Percentiles rank a stretch among this genome's conserved stretches.
phyloP scores from a whole-genome alignment of 2,329 filamentous ascomycete species.

The Microdochium bolleyi region DNA sequence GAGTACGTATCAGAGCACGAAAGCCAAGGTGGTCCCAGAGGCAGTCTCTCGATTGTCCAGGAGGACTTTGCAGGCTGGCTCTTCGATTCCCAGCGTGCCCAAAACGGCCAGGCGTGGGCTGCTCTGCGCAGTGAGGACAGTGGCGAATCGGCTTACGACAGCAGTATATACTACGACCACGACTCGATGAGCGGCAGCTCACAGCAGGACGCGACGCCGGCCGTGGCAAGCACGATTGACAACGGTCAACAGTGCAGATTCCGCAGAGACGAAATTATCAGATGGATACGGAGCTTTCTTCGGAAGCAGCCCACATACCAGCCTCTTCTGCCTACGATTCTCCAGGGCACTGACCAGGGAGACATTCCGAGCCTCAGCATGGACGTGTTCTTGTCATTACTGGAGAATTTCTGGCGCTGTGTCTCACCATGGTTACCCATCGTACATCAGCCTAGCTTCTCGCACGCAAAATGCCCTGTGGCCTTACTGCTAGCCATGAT shows the following conservation, averaged over 20 bases:
- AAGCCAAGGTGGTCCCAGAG: background rate
- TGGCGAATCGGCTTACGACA: conserved; percentile 42
- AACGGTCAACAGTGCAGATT: conserved; percentile 36
- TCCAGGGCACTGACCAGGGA: conserved; percentile 27
- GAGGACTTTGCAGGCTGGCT: conserved; percentile 44
- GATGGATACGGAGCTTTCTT: conserved; percentile 33
- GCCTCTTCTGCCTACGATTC: conserved; percentile 11
- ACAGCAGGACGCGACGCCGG: conserved; percentile 33
- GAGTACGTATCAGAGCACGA: background rate
- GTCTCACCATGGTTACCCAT: conserved; percentile 84
- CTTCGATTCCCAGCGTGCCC: conserved; percentile 35
- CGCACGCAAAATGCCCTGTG: conserved; percentile 68
- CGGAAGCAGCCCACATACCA: conserved; percentile 33
- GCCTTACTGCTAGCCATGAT: conserved; percentile 75
- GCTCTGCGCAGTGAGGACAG: conserved; percentile 40
- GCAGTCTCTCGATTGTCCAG: conserved; percentile 17
- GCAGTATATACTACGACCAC: conserved; percentile 41
- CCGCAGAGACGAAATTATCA: conserved; percentile 35
- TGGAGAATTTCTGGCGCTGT: conserved; percentile 80
- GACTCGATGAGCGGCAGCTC: conserved; percentile 40
- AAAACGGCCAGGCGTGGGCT: conserved; percentile 33
- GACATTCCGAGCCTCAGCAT: conserved; percentile 51
- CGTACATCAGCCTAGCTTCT: conserved; percentile 81
- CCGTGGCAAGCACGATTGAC: conserved; percentile 26
- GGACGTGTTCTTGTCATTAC: conserved; percentile 77